Conservation (phyloP, 495 filamentous ascomycete genomes). For the Aspergillus biplanus region DNA sequence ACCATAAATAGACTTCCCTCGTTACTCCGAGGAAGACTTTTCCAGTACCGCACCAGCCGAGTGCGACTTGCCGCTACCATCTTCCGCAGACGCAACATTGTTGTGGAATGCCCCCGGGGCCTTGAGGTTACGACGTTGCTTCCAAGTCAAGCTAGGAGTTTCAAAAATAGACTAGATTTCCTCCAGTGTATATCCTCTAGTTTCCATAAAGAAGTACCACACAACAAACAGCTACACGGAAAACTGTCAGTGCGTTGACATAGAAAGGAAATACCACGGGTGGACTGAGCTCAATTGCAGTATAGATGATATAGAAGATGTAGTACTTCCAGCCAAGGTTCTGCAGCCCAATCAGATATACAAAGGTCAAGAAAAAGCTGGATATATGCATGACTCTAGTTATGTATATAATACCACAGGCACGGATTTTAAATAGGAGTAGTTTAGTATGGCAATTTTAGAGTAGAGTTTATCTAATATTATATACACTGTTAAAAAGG, state of each 20-base stretch:
- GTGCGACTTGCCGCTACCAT: neutral
- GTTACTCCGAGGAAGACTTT: neutral
- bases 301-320: slow-evolving; percentile 9
- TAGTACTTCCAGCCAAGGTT: slow-evolving; percentile 6
- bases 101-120: slow-evolving; percentile 5
- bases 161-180: slow-evolving; percentile 9
- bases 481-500: slow-evolving; percentile 10
- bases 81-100: neutral
- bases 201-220: slow-evolving; percentile 11
- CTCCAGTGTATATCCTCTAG: slow-evolving; percentile 3
- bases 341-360: slow-evolving; percentile 4
- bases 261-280: too few species aligned
- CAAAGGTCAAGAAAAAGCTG: slow-evolving; percentile 12
- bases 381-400: slow-evolving; percentile 10
- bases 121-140: slow-evolving; percentile 10
- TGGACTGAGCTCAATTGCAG: neutral
- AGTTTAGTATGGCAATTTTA: slow-evolving; percentile 6
- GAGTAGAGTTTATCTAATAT: slow-evolving; percentile 7
- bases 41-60: slow-evolving; percentile 2
- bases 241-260: too few species aligned
- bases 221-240: neutral
- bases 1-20: too few species aligned
- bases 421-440: slow-evolving; percentile 5
- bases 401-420: slow-evolving; percentile 4
- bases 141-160: slow-evolving; percentile 3